Conservation (phyloP, 2,329 filamentous ascomycete species). For the Penicillium concentricum region DNA sequence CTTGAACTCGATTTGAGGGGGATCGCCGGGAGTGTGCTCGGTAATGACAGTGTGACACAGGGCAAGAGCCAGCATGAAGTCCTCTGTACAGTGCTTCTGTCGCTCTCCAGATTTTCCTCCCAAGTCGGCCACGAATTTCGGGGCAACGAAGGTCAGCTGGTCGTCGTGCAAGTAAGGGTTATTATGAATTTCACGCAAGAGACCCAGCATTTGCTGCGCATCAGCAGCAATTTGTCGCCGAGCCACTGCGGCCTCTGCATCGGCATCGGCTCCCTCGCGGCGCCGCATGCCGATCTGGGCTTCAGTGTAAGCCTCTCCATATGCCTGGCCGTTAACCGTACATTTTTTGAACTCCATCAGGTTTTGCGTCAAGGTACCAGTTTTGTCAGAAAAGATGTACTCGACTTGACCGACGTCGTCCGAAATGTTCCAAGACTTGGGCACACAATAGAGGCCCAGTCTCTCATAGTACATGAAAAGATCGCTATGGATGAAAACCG, state of each 20-base stretch:
- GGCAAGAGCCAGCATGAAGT: conserved; percentile 92
- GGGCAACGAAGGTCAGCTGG: conserved; percentile 85
- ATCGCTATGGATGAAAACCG: conserved; percentile 96
- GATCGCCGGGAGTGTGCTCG: conserved; percentile 84
- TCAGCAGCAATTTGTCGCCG: conserved; percentile 76
- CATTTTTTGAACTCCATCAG: conserved; percentile 99
- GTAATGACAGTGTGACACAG: conserved; percentile 97
- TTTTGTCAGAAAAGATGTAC: conserved; percentile 98
- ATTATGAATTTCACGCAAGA: conserved; percentile 74
- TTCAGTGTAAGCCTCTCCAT: conserved; percentile 97
- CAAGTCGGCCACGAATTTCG: conserved; percentile 83
- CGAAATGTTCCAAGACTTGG: conserved; percentile 98
- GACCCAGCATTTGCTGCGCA: conserved; percentile 67
- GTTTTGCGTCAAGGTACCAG: conserved; percentile 84
- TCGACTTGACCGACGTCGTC: conserved; percentile 98
- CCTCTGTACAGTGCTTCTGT: conserved; percentile 75
- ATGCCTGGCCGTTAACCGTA: conserved; percentile 91
- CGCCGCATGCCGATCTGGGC: conserved; percentile 96
- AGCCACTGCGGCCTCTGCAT: conserved; percentile 71
- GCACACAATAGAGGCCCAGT: conserved; percentile 90
- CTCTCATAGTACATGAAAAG: conserved; percentile 95
- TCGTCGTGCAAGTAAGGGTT: conserved; percentile 92
- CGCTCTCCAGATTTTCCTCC: conserved; percentile 71
- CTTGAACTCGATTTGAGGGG: conserved; percentile 89
- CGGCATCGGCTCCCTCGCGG: conserved; percentile 81